Conservation (phyloP, 495 filamentous ascomycete genomes). For the Sporormia fimetaria region DNA sequence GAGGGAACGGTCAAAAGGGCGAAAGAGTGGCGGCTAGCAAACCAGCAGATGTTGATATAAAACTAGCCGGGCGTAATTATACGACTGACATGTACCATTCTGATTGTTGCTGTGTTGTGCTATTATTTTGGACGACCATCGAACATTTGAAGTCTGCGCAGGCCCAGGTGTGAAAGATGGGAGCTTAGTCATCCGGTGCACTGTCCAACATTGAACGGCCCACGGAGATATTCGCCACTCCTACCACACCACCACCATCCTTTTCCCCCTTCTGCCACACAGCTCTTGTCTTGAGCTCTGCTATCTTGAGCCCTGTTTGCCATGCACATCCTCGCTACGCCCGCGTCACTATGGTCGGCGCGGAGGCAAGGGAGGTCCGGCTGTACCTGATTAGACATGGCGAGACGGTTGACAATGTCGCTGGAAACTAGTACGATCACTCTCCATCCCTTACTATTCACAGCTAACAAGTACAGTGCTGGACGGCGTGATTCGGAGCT, state of each 20-base stretch:
- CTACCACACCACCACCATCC: background rate
- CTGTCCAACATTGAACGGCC: too few relatives aligned
- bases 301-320: background rate
- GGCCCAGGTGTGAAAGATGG: too few relatives aligned
- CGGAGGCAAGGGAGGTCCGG: constrained; percentile 40
- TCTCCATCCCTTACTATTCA: background rate
- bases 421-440: constrained; percentile 52
- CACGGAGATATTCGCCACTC: background rate
- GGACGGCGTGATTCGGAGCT: constrained; percentile 66
- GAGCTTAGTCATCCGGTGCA: background rate
- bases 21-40: too few relatives aligned
- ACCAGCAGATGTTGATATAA: too few relatives aligned
- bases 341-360: constrained; percentile 1
- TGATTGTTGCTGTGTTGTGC: too few relatives aligned
- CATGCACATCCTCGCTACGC: constrained; percentile 2
- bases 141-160: too few relatives aligned
- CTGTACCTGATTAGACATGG: constrained; percentile 75
- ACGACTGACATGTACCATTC: too few relatives aligned
- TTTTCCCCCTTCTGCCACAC: background rate
- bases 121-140: too few relatives aligned
- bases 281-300: background rate
- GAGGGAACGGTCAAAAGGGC: too few relatives aligned
- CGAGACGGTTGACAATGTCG: constrained; percentile 81
- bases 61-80: too few relatives aligned
- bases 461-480: constrained; percentile 44